phyloP scores from a whole-genome alignment of 192 early-diverging fungal genomes.

The Gaertneriomyces semiglobifer region DNA sequence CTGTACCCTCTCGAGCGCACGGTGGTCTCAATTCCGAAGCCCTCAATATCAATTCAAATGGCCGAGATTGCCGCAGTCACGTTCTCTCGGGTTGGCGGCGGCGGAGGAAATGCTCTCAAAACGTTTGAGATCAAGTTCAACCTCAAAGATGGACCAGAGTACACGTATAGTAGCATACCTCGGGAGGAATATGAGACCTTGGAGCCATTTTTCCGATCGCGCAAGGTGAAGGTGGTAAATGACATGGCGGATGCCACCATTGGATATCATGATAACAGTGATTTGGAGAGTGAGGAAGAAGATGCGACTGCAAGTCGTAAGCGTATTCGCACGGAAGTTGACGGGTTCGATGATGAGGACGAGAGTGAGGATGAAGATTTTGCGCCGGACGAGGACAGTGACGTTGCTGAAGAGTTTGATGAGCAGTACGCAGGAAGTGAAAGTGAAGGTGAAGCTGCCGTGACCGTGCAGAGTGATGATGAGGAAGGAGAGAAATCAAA shows the following conservation, averaged over 20 bases:
- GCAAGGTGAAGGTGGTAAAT: conserved; percentile 72
- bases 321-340: conserved; percentile 9
- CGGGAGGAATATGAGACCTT: conserved; percentile 83
- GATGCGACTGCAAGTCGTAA: conserved; percentile 17
- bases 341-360: conserved; percentile 31
- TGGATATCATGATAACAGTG: conserved; percentile 47
- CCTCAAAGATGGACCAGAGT: conserved; percentile 72
- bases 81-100: conserved; percentile 74
- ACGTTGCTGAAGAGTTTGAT: conserved; percentile 49
- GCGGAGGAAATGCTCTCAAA: conserved; percentile 45
- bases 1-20: conserved; percentile 91
- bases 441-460: conserved; percentile 34
- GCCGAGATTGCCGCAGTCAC: conserved; percentile 81
- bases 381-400: conserved; percentile 51
- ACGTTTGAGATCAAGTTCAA: conserved; percentile 96
- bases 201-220: conserved; percentile 74
- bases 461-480: background rate
- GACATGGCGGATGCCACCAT: conserved; percentile 59
- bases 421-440: conserved; percentile 33
- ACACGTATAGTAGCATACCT: conserved; percentile 84
- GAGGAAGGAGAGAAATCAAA: conserved; percentile 17
- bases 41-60: conserved; percentile 81
- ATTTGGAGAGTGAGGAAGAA: conserved; percentile 60
- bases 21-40: conserved; percentile 93
- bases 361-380: conserved; percentile 82